Percentiles rank a stretch among this genome's conserved stretches.
phyloP scores from a whole-genome alignment of 805 yeast genomes.

The Yarrowia sp. region DNA sequence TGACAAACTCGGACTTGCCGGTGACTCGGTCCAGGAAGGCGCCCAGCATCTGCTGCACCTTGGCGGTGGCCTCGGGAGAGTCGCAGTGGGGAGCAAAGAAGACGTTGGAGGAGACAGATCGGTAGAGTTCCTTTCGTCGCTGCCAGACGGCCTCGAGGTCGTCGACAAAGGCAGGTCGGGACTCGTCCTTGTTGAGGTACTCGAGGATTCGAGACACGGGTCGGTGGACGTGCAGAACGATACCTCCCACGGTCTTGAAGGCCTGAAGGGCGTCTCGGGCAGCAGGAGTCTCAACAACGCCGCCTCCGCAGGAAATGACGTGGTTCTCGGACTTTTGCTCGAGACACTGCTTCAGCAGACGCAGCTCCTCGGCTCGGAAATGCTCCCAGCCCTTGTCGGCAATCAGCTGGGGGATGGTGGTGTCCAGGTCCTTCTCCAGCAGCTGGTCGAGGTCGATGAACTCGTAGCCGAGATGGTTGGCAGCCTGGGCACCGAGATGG shows the following conservation, averaged over 20 bases:
- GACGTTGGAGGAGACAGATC: slow-evolving; percentile 76
- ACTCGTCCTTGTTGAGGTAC: slow-evolving; percentile 75
- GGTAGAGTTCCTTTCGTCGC: slow-evolving; percentile 80
- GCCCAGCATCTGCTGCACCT: slow-evolving; percentile 65
- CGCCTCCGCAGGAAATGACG: slow-evolving; percentile 95
- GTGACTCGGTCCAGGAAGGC: slow-evolving; percentile 66
- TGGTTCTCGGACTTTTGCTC: slow-evolving; percentile 56
- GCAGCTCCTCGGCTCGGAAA: slow-evolving; percentile 74
- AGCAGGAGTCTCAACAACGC: slow-evolving; percentile 79
- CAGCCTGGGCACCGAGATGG: slow-evolving; percentile 80
- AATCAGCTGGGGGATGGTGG: slow-evolving; percentile 55
- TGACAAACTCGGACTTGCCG: slow-evolving; percentile 55
- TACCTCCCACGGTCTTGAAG: slow-evolving; percentile 66
- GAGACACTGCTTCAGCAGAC: slow-evolving; percentile 61
- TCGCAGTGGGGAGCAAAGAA: slow-evolving; percentile 80
- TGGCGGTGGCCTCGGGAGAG: slow-evolving; percentile 59
- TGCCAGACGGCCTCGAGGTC: slow-evolving; percentile 85
- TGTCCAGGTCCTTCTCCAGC: slow-evolving; percentile 62
- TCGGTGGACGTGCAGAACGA: slow-evolving; percentile 90
- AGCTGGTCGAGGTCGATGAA: slow-evolving; percentile 78
- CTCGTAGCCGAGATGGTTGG: slow-evolving; percentile 63
- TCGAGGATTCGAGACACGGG: slow-evolving; percentile 79
- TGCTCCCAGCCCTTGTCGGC: slow-evolving; percentile 84
- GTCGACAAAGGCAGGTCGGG: slow-evolving; percentile 79
- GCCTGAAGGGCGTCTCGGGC: slow-evolving; percentile 69